Conservation (phyloP, 2,329 filamentous ascomycete species). For the Stromatinia cepivora region DNA sequence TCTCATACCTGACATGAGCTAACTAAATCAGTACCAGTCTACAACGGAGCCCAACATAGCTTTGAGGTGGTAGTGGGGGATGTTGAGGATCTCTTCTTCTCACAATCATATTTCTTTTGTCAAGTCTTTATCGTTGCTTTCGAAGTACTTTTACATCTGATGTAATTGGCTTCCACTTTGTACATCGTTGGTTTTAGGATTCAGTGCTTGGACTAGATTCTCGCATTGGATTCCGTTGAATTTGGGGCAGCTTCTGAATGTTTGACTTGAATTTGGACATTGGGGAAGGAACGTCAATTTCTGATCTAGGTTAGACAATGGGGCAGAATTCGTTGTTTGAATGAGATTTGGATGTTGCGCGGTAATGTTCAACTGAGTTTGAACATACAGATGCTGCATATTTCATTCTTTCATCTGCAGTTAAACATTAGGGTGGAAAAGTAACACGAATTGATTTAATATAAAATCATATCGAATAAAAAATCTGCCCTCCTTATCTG, state of each 20-base stretch:
- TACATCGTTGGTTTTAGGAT: not conserved
- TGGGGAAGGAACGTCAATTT: not conserved
- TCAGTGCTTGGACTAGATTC: not conserved
- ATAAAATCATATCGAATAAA: not conserved
- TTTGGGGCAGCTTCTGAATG: not conserved
- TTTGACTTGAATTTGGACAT: not conserved
- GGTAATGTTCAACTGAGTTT: fast-evolving
- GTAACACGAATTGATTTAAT: fast-evolving
- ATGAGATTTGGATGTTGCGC: not conserved
- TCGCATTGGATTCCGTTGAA: not conserved
- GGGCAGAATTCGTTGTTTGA: fast-evolving
- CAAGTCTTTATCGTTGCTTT: not conserved
- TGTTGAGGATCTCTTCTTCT: not conserved
- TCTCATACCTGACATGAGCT: not conserved
- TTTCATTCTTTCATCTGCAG: not conserved
- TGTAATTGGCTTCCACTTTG: not conserved
- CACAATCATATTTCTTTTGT: not conserved
- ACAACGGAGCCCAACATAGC: not conserved
- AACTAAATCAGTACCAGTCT: not conserved
- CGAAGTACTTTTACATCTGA: not conserved
- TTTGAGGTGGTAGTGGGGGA: not conserved
- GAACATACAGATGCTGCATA: not conserved
- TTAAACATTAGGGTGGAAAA: not conserved
- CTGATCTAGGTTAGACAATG: not conserved
- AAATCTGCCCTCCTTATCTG: not conserved